Base-by-base conservation (phyloP, 768 basidiomycete species). In the Leccinum uliginosum region DNA sequence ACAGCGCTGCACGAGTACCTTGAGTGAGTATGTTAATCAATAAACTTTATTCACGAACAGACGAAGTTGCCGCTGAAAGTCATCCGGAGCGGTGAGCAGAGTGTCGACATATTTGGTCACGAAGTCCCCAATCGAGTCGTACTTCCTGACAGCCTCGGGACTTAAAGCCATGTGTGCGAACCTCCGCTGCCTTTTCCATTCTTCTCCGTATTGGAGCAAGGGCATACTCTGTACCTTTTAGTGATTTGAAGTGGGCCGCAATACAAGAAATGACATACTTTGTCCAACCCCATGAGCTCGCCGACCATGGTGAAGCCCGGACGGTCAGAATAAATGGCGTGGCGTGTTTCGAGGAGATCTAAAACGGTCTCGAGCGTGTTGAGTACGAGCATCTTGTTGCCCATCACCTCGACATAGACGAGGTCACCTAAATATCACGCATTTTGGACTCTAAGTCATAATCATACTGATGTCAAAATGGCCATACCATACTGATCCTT, bases 291-390 rank as follows among this genome's bases (percentile, higher is more conserved):
- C 65, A 72, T 71, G 65, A 77, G 66, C 29, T 73, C 73, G 14
- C 74, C 71, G 7, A 69, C 70, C 51, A 78, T 72, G 1, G 67
- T 65, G n/a, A 76, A 72, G 17, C 56, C 62, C 3, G 73, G 71
- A 5, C 72, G 61, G 40, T 70, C 58, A 7, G 73, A 73, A 46
- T 74, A 74, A 19, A 64, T 67, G 17, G 19, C 50, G 1, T 58
- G 59, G n/a, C 66, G 55, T 50, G 65, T 65, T 3, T 70, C 74
- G 9, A 74, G 50, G 2, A 74, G 62, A 15, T 73, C 72, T 8
- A 55, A 53, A 7, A 73, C 60, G 3, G 64, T 54, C 19, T 70
- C 52, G 4, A 64, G n/a, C 3, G 69, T 65, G 55, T 71, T 74
- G 9, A 75, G 38, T 17, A 74, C 52, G 21, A 75, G 59, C 6